phyloP scores from a whole-genome alignment of 2,329 filamentous ascomycete genomes.

The Fusarium sp. region DNA sequence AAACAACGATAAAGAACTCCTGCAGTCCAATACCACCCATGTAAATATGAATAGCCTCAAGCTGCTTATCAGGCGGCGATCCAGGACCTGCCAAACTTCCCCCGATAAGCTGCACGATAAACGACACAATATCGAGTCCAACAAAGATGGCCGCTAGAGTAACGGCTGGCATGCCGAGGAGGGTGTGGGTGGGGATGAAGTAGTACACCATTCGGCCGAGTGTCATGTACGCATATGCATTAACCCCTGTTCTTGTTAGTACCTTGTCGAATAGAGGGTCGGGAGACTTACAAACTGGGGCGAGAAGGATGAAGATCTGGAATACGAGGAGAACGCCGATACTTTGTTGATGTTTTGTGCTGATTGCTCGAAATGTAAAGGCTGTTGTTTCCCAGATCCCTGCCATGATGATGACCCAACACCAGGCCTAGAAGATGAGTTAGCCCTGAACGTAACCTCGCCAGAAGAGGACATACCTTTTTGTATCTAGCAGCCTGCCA shows the following conservation, averaged over 20 bases:
- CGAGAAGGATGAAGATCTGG: conserved; percentile 41
- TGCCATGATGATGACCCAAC: conserved; percentile 54
- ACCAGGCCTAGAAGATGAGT: conserved; percentile 36
- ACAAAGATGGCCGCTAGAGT: conserved; percentile 55
- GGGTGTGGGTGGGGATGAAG: conserved; percentile 52
- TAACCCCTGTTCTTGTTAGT: conserved; percentile 51
- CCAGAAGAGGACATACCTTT: conserved; percentile 37
- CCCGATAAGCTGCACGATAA: conserved; percentile 51
- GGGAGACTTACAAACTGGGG: conserved; percentile 36
- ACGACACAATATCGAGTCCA: conserved; percentile 53
- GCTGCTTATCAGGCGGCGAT: conserved; percentile 42
- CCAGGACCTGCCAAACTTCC: conserved; percentile 46
- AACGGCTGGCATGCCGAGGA: conserved; percentile 53
- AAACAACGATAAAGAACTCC: conserved; percentile 61
- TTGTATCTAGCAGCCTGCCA: conserved; percentile 39
- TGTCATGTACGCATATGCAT: conserved; percentile 60
- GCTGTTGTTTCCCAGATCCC: conserved; percentile 43
- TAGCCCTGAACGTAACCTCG: too few species aligned
- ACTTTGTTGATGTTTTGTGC: conserved; percentile 37
- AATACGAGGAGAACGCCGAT: conserved; percentile 33
- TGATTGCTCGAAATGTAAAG: conserved; percentile 38
- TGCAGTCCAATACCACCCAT: conserved; percentile 66
- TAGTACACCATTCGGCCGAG: conserved; percentile 59
- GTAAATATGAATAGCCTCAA: conserved; percentile 57
- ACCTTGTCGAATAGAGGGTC: rapidly evolving